These are phyloP conservation scores for Acanthamoeba castellanii DNA, from an alignment of 208 protist species.

Conservation along the genomic window DNA sequence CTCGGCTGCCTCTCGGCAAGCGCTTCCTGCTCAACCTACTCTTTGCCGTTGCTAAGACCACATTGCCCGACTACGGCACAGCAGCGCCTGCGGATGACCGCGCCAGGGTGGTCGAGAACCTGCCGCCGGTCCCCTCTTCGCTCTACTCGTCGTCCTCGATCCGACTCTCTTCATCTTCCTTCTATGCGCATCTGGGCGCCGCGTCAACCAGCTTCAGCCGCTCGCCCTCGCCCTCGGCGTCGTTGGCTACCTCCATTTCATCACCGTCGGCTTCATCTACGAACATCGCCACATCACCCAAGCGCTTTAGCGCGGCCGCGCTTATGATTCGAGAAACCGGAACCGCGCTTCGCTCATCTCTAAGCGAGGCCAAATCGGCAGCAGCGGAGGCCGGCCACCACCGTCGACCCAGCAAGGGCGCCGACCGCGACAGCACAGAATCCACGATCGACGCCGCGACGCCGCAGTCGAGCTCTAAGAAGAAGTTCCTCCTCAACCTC, in stretches of 20 bases:
- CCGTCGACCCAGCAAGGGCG: no score
- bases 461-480: neutral
- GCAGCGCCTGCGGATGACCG: neutral
- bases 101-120: neutral
- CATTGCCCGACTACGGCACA: neutral
- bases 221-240: neutral
- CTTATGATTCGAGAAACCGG: neutral
- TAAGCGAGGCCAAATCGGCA: neutral
- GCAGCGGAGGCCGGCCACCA: no score
- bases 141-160: neutral
- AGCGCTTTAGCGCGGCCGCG: no score
- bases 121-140: conserved; percentile 8
- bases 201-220: no score
- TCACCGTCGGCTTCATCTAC: neutral
- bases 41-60: neutral
- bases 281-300: neutral
- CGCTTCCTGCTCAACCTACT: neutral
- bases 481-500: neutral
- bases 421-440: no score
- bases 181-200: neutral
- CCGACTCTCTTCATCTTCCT: neutral
- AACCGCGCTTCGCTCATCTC: neutral
- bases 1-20: neutral
- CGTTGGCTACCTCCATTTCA: neutral
- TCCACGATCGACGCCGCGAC: neutral